phyloP scores from a whole-genome alignment of 2,329 filamentous ascomycete species.

The Neoascochyta sp. region DNA sequence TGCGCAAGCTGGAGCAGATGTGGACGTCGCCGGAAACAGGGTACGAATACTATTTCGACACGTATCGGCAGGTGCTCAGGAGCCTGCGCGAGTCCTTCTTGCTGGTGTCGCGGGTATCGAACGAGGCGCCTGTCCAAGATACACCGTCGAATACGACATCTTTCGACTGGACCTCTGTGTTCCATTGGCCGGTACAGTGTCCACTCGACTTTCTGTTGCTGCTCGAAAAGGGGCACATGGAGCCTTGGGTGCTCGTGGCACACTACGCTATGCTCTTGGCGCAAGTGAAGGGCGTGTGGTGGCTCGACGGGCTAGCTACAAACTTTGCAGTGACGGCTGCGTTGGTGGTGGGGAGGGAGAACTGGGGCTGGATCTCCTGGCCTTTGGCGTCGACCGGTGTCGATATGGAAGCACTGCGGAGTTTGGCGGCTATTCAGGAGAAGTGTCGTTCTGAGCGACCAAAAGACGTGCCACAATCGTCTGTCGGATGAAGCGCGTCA shows the following conservation, averaged over 20 bases:
- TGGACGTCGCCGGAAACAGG: slow-evolving; percentile 18
- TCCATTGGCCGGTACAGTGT: slow-evolving; percentile 16
- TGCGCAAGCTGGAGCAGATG: slow-evolving; percentile 16
- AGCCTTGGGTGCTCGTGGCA: slow-evolving; percentile 28
- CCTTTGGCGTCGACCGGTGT: slow-evolving; percentile 15
- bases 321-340: slow-evolving; percentile 22
- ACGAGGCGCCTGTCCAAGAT: slow-evolving; percentile 2
- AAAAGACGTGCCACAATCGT: neutral
- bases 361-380: slow-evolving; percentile 25
- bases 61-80: slow-evolving; percentile 13
- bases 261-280: slow-evolving; percentile 24
- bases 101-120: slow-evolving; percentile 18
- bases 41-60: slow-evolving; percentile 26
- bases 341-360: slow-evolving; percentile 18
- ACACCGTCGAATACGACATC: slow-evolving; percentile 1
- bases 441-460: neutral
- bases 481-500: neutral
- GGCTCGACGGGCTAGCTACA: slow-evolving; percentile 16
- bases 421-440: neutral
- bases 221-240: slow-evolving; percentile 17
- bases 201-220: slow-evolving; percentile 15
- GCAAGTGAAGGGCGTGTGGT: slow-evolving; percentile 15
- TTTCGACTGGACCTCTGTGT: slow-evolving; percentile 19
- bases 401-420: slow-evolving; percentile 14
- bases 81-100: slow-evolving; percentile 18